phyloP scores from a whole-genome alignment of 2,329 filamentous ascomycete species.

The Nemania diffusa region DNA sequence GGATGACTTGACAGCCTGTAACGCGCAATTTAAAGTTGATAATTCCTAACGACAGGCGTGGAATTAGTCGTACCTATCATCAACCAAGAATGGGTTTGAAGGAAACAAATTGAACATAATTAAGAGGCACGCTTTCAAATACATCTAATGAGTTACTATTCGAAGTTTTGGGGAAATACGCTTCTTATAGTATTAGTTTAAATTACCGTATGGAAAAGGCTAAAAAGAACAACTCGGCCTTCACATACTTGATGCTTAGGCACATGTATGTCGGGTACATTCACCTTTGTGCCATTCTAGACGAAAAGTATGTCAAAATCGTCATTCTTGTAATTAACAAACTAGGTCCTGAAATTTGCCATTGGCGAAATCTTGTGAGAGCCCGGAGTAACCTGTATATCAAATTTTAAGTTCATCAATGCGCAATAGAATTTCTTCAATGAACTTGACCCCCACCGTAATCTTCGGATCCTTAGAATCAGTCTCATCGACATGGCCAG shows the following conservation, averaged over 20 bases:
- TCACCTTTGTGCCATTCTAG: too few species aligned
- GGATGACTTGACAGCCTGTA: too few species aligned
- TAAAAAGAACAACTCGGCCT: too few species aligned
- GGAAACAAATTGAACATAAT: not conserved
- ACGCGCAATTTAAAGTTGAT: too few species aligned
- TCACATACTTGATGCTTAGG: too few species aligned
- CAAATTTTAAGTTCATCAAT: constrained; percentile 3
- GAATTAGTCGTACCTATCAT: not conserved
- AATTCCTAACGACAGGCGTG: not conserved
- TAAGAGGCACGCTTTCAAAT: not conserved
- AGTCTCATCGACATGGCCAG: not conserved
- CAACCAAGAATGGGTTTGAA: not conserved
- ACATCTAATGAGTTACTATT: not conserved
- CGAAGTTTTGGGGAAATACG: not conserved
- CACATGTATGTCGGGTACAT: too few species aligned
- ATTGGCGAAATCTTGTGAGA: not conserved
- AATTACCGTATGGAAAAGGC: not conserved
- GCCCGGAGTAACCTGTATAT: not conserved
- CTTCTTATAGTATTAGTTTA: not conserved
- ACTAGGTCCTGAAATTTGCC: not conserved
- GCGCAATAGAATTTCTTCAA: not conserved
- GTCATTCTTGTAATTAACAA: too few species aligned
- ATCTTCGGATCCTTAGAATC: not conserved
- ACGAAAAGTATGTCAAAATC: too few species aligned
- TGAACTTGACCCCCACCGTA: not conserved